Evolutionary conservation across 805 yeast species (phyloP), one percentile per base, ranked within the genome.

Genomic region (Hanseniaspora thailandica): DNA sequence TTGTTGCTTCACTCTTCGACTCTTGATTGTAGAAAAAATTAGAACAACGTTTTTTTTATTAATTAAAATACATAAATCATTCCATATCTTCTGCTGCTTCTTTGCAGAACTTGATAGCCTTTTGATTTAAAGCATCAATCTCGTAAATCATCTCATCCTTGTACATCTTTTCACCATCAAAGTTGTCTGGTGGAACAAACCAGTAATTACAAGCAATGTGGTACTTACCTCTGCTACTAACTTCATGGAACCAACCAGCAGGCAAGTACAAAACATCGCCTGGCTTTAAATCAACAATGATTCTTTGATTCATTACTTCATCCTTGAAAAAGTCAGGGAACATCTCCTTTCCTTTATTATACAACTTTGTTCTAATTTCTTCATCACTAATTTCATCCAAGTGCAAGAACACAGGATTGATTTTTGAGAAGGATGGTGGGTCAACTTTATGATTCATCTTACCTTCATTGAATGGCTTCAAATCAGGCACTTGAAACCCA

Each of bases 201-300:
- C 90, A 84, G 65, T 83, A 84, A 61, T 84, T 84, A 10, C 82
- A 60, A 0, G 89, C 88, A 34, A 76, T 69, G 60, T 84, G 90
- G 2, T 71, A 66, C 9, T 62, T 63, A 2, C 82, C 81, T 62
- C 70, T 81, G 9, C 86, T 80, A 1, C 85, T 76, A 2, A 84
- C 90, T 63, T 84, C 90, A 62, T 84, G 90, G 60, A 84, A 84
- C 89, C 89, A 84, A 2, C 90, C 88, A 1, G 84, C 76, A 0
- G 90, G 90, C 25, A 84, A 62, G 61, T 76, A 84, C 22, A 84
- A 63, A 81, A 81, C 77, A 47, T 82, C 79, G 0, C 87, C 87
- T 0, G 82, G 80, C 28, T 72, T 61, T 26, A 84, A 58, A 61
- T 74, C 69, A 1, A 79, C 78, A 17, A 72, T 68, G 15, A 73